Base-by-base conservation (phyloP, 2,329 filamentous ascomycete genomes). In the Colletotrichum limetticola region DNA sequence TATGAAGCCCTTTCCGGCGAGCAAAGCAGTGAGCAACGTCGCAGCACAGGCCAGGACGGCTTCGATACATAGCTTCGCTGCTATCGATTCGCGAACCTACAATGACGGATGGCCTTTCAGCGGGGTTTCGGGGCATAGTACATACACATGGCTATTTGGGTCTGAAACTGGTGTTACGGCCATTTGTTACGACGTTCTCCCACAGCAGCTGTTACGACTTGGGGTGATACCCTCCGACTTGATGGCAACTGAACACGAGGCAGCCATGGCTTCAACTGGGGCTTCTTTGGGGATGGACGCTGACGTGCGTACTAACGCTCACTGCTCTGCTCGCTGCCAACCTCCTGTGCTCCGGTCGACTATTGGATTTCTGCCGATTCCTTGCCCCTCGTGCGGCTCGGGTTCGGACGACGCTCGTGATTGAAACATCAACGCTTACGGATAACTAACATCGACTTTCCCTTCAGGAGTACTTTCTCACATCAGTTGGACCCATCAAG, bases 381-480 rank as follows among this genome's bases (percentile, higher is more conserved):
- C 77, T 56, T 73, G 66, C 42, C 66, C 61, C 75, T 49, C 78
- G 76, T 76, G 77, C 77, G 59, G 71, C 71, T 62, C 71, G 62
- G 68, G 58, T 66, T 74, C 52, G 58, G 52, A 72, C 63, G 63
- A 74, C 77, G 74, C 75, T 76, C 71, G 76, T 75, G 67, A 78
- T 78, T 64, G 26, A 78, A 22, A 49, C 81, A 83, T 79, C 78
- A 80, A 79, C 76, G 75, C 81, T 80, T 82, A 85, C 81, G 79
- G 83, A 82, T 85, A 87, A 94, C 93, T 95, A 91, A 95, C 92
- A 84, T 74, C 86, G 82, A 80, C 81, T 84, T 86, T 87, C 83
- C 84, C 85, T 86, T 85, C 95, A 99, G 97, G 97, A 99, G 87
- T 99, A 98, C 85, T 98, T 99, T 84, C 86, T 89, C 80, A 93